Evolutionary conservation across 1,284 basidiomycete genomes (phyloP).

Genomic region (Apiotrichum brassicae): DNA sequence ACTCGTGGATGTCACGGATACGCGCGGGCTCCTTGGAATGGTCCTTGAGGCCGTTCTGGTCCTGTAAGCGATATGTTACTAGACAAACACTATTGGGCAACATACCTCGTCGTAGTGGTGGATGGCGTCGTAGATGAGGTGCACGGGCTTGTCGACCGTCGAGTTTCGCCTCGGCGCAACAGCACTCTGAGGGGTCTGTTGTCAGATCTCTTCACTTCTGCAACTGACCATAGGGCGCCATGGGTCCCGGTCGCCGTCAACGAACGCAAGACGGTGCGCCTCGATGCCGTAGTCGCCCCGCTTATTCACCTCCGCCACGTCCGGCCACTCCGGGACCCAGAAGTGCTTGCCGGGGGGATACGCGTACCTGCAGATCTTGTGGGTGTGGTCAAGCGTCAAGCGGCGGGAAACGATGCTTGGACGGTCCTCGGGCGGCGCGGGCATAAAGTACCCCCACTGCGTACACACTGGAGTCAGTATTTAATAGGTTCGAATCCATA

Average conservation of each 20-base stretch:
- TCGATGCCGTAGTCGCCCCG: constrained; percentile 71
- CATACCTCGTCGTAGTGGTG: constrained; percentile 74
- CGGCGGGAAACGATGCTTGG: constrained; percentile 44
- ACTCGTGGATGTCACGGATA: constrained; percentile 71
- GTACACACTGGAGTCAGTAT: constrained; percentile 56
- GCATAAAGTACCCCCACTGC: constrained; percentile 83
- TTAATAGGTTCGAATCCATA: not conserved
- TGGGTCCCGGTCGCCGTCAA: constrained; percentile 58
- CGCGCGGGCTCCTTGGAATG: constrained; percentile 64
- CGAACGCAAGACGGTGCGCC: constrained; percentile 71
- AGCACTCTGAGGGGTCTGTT: constrained; percentile 66
- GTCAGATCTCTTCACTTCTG: not conserved
- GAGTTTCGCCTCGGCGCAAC: constrained; percentile 65
- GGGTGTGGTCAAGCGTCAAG: constrained; percentile 71
- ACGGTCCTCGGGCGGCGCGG: constrained; percentile 33
- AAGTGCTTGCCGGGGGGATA: constrained; percentile 73
- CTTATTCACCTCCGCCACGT: constrained; percentile 70
- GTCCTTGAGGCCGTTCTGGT: constrained; percentile 66
- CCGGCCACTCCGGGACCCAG: constrained; percentile 63
- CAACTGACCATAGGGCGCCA: constrained; percentile 64
- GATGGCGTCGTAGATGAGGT: constrained; percentile 79
- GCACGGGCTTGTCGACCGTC: constrained; percentile 70
- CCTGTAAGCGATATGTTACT: too few species aligned
- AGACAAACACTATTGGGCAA: constrained; percentile 1
- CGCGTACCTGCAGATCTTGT: constrained; percentile 75